Evolutionary conservation across 23 red algal species (phyloP).

Genomic region (Gracilariopsis chorda): DNA sequence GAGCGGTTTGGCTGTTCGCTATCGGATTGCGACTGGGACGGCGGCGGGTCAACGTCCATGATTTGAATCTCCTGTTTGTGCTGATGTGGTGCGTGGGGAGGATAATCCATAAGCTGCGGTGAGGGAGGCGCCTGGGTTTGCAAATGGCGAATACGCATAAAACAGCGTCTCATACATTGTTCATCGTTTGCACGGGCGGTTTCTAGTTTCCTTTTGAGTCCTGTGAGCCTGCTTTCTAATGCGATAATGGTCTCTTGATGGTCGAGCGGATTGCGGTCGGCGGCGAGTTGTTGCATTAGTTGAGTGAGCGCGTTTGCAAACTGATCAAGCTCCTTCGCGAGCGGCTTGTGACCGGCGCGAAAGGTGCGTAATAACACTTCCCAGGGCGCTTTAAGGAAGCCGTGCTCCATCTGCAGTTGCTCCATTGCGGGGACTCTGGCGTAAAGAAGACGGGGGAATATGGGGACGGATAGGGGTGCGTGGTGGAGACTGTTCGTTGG

Average conservation of each 20-base stretch:
- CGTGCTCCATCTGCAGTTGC: slow-evolving; percentile 79
- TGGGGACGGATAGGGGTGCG: no score
- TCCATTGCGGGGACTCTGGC: no score
- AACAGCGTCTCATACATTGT: slow-evolving; percentile 17
- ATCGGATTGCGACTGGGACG: not conserved
- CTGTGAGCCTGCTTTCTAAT: slow-evolving; percentile 8
- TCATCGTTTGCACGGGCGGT: slow-evolving; percentile 16
- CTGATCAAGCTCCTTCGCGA: slow-evolving; percentile 65
- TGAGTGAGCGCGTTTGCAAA: slow-evolving; percentile 43
- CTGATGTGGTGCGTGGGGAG: not conserved
- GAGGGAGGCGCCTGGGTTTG: slow-evolving; percentile 30
- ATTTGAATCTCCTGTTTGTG: not conserved
- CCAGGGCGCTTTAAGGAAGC: slow-evolving; percentile 80
- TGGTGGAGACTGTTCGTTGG: no score
- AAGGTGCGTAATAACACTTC: slow-evolving; percentile 73
- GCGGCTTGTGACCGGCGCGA: slow-evolving; percentile 63
- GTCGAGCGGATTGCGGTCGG: not conserved
- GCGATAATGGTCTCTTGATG: not conserved
- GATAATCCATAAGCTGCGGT: not conserved
- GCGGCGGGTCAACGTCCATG: slow-evolving; percentile 33
- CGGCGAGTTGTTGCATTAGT: slow-evolving; percentile 21
- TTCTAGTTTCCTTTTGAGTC: slow-evolving; percentile 38
- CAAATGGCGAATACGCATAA: slow-evolving; percentile 38
- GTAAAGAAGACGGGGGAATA: no score
- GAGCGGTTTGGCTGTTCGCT: not conserved